A percentile compares a stretch with the other conserved stretches of the same genome.
phyloP scores from a whole-genome alignment of 306 rosid genomes.

The Parietaria judaica region DNA sequence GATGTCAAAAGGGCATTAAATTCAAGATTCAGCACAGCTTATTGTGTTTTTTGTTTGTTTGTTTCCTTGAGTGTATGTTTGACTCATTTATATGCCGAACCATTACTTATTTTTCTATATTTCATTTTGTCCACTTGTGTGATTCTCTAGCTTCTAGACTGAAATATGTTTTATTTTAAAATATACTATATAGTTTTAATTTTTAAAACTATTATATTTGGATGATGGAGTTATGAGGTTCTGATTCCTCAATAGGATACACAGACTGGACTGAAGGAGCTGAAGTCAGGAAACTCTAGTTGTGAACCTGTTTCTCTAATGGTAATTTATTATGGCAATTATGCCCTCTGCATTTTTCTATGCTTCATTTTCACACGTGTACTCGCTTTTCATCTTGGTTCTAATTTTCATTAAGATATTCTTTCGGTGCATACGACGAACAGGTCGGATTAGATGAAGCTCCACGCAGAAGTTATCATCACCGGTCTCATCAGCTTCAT shows the following conservation, averaged over 20 bases:
- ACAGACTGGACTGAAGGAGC: constrained; percentile 7
- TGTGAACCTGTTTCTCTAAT: constrained; percentile 17
- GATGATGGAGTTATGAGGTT: neutral
- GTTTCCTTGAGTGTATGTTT: constrained; percentile 9
- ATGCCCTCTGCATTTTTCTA: neutral
- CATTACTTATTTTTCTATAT: constrained; percentile 11
- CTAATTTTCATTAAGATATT: constrained; percentile 10
- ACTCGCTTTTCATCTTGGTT: neutral
- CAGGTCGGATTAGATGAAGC: constrained; percentile 62
- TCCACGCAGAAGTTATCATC: constrained; percentile 34
- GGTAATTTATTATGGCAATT: constrained; percentile 17
- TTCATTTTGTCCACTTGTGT: constrained; percentile 18
- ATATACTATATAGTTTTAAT: neutral
- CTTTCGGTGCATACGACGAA: constrained; percentile 7
- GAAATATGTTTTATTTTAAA: neutral
- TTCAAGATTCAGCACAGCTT: constrained; percentile 7
- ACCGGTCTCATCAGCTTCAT: constrained; percentile 45
- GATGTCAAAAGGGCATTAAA: constrained; percentile 1
- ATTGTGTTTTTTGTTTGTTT: neutral
- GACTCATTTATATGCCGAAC: constrained; percentile 12
- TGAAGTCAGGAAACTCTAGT: constrained; percentile 26
- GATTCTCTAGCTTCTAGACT: neutral
- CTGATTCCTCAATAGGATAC: neutral
- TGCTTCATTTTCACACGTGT: too few species aligned
- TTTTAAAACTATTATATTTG: neutral